Conservation (phyloP, 225 moss, liverwort and hornwort genomes). For the Pleurozium schreberi region DNA sequence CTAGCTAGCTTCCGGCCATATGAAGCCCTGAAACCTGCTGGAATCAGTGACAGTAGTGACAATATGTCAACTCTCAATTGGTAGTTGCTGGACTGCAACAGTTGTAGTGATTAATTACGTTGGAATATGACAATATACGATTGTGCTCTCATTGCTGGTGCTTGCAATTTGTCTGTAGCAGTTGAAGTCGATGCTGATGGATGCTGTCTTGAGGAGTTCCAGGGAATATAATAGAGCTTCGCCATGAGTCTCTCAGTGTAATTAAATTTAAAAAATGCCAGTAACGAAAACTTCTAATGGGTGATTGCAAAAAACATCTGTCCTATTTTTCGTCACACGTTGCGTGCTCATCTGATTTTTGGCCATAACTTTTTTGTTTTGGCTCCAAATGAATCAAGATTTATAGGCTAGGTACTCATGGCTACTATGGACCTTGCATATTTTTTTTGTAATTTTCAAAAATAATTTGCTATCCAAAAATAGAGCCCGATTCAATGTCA, state of each 20-base stretch:
- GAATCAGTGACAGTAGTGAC: background rate
- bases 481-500: no score
- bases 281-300: background rate
- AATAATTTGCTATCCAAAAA: no score
- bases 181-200: background rate
- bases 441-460: no score
- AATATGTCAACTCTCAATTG: background rate
- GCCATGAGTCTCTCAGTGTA: background rate
- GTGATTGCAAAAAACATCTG: no score
- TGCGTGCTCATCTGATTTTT: no score
- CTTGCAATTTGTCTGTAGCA: background rate
- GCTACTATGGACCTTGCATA: no score
- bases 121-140: no score
- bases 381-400: no score
- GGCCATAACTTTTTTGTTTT: no score
- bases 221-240: background rate
- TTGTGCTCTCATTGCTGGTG: background rate
- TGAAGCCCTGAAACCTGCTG: background rate
- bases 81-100: background rate
- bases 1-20: background rate
- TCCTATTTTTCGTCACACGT: no score
- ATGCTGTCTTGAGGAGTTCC: background rate
- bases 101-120: background rate
- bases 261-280: background rate
- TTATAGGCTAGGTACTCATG: no score